These are phyloP conservation scores for Pleurotus cornucopiae DNA, from an alignment of 768 basidiomycete species.

Conservation along the genomic window DNA sequence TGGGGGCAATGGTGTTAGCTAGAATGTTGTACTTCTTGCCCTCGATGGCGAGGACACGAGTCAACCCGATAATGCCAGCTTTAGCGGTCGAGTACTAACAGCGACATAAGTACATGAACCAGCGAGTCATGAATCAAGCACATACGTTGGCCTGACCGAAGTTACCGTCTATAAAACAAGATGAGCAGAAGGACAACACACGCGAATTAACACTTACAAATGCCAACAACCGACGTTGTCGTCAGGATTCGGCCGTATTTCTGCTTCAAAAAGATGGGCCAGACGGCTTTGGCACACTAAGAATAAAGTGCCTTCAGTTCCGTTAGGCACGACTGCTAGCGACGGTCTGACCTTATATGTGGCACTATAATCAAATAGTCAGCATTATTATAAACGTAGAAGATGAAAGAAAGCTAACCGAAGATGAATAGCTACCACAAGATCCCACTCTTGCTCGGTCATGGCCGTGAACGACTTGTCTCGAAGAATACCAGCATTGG, in stretches of 20 bases:
- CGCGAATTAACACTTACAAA: constrained; percentile 58
- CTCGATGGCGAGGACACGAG: constrained; percentile 87
- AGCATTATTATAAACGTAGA: constrained; percentile 1
- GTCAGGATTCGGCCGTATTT: constrained; percentile 95
- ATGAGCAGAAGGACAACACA: neutral
- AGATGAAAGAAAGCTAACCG: constrained; percentile 29
- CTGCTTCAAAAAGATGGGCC: constrained; percentile 96
- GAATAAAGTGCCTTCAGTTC: neutral
- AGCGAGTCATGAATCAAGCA: neutral
- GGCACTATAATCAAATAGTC: constrained; percentile 40
- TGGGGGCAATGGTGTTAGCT: constrained; percentile 83
- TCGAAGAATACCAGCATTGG: constrained; percentile 91
- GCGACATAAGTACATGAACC: constrained; percentile 6
- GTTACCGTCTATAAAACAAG: constrained; percentile 66
- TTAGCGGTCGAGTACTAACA: constrained; percentile 86
- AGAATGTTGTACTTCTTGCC: constrained; percentile 89
- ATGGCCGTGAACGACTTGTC: constrained; percentile 91
- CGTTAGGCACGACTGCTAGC: too few relatives aligned
- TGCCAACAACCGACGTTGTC: constrained; percentile 89
- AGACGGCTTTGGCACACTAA: constrained; percentile 88
- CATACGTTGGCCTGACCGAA: constrained; percentile 89
- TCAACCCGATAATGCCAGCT: constrained; percentile 85
- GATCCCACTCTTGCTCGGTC: constrained; percentile 92
- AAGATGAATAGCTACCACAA: constrained; percentile 85
- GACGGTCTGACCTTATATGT: constrained; percentile 70